Percentiles rank a stretch among this genome's conserved stretches.
These are phyloP conservation scores for Elsinoe ampelina DNA, from an alignment of 2,329 filamentous ascomycete species.

Conservation along the genomic window DNA sequence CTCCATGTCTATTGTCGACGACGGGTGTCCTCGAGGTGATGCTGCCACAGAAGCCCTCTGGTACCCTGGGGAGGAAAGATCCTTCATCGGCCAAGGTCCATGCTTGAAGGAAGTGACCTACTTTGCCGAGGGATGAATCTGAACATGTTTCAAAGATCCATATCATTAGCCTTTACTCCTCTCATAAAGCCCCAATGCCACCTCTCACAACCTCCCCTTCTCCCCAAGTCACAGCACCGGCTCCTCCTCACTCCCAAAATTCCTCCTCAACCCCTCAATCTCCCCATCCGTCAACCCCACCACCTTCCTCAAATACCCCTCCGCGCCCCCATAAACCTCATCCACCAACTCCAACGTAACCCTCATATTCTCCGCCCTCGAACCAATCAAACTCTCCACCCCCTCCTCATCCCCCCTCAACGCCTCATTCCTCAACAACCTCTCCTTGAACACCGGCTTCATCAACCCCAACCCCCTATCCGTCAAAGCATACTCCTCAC, in stretches of 20 bases:
- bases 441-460: slow-evolving; percentile 40
- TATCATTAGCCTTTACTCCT: background rate
- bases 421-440: slow-evolving; percentile 44
- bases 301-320: slow-evolving; percentile 51
- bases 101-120: slow-evolving; percentile 2
- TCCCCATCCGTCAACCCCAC: slow-evolving; percentile 50
- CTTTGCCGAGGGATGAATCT: slow-evolving; percentile 1
- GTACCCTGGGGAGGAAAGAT: background rate
- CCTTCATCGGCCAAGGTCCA: slow-evolving; percentile 5
- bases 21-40: background rate
- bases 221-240: background rate
- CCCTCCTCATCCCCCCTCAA: slow-evolving; percentile 39
- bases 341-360: slow-evolving; percentile 46
- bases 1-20: slow-evolving; percentile 3
- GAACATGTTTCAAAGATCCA: background rate
- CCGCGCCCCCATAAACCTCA: slow-evolving; percentile 52
- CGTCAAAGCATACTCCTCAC: slow-evolving; percentile 59
- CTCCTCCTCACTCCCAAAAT: slow-evolving; percentile 28
- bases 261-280: slow-evolving; percentile 44
- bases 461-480: slow-evolving; percentile 47
- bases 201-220: slow-evolving; percentile 3
- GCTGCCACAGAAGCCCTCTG: background rate
- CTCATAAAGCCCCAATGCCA: background rate
- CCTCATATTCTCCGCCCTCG: slow-evolving; percentile 43
- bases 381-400: slow-evolving; percentile 36